Evolutionary conservation across 139 green algal species (phyloP).

Genomic region (Yamagishiella unicocca): DNA sequence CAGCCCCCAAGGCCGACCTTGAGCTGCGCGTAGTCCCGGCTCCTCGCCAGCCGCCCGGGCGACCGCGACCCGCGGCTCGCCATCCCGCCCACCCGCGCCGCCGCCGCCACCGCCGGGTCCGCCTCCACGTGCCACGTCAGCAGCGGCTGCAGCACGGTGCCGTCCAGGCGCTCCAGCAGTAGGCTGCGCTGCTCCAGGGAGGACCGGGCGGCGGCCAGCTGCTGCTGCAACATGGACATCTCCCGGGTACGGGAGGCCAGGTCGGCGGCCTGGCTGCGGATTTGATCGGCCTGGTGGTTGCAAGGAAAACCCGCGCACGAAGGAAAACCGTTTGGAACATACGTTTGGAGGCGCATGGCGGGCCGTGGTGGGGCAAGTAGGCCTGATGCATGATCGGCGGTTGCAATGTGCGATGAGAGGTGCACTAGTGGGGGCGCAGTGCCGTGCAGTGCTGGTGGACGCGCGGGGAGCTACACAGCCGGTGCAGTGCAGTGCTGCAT

Average conservation of each 20-base stretch:
- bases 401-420: no score
- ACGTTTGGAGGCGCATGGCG: background rate
- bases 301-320: no score
- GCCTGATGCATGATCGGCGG: no score
- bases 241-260: background rate
- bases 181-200: conserved; percentile 9
- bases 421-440: no score
- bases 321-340: no score
- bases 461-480: no score
- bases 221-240: conserved; percentile 11
- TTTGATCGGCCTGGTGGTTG: background rate
- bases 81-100: background rate
- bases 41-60: background rate
- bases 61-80: background rate
- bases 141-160: conserved; percentile 23
- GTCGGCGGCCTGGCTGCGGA: background rate
- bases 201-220: background rate
- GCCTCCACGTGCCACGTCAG: conserved; percentile 30
- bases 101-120: conserved; percentile 1
- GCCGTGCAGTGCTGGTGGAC: no score
- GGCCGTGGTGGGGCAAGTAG: no score
- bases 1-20: no score
- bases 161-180: conserved; percentile 22
- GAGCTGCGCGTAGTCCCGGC: conserved; percentile 9
- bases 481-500: no score